Evolutionary conservation across 768 basidiomycete genomes (phyloP).

Genomic region (Boletus subcaerulescens): DNA sequence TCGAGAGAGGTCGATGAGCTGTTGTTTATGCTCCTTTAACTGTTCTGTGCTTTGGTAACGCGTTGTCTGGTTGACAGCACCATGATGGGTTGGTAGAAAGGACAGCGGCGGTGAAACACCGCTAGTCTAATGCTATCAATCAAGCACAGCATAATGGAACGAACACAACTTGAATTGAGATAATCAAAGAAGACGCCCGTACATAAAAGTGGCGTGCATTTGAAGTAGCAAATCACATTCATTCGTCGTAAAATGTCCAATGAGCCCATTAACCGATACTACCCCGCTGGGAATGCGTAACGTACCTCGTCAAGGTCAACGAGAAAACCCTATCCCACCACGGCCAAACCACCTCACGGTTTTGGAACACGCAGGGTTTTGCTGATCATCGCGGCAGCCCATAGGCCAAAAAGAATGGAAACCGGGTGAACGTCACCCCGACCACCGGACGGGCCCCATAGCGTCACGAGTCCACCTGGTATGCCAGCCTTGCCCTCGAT

Average conservation of each 20-base stretch:
- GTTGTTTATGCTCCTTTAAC: too few relatives aligned
- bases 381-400: constrained; percentile 98
- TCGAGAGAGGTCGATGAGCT: constrained; percentile 12
- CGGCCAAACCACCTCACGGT: constrained; percentile 37
- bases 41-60: not conserved
- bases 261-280: not conserved
- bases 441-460: constrained; percentile 71
- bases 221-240: constrained; percentile 9
- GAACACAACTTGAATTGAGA: too few relatives aligned
- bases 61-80: not conserved
- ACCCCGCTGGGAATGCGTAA: not conserved
- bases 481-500: constrained; percentile 74
- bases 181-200: not conserved
- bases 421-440: constrained; percentile 84
- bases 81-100: constrained; percentile 1
- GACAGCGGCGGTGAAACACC: too few relatives aligned
- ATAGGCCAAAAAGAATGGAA: constrained; percentile 72
- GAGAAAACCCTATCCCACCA: not conserved
- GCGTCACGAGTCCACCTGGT: constrained; percentile 67
- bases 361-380: constrained; percentile 92
- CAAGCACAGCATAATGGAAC: too few relatives aligned
- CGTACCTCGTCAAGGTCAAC: constrained; percentile 1
- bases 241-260: constrained; percentile 15
- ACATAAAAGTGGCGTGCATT: not conserved
- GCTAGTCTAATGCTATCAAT: too few relatives aligned